Conservation (phyloP, 2,329 filamentous ascomycete genomes). For the Aspergillus udagawae region DNA sequence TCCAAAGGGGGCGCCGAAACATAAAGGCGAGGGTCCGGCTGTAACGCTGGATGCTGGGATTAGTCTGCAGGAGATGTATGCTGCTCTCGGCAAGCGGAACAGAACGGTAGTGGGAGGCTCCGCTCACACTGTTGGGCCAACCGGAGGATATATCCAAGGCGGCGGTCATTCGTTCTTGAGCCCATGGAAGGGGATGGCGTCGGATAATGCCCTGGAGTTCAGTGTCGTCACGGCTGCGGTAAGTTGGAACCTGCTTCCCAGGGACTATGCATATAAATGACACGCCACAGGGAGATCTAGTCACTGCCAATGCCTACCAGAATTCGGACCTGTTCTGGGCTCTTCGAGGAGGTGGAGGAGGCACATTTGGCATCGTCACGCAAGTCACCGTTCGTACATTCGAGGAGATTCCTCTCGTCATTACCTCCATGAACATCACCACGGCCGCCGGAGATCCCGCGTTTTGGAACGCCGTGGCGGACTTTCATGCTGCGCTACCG, state of each 20-base stretch:
- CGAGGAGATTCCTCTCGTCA: constrained; percentile 32
- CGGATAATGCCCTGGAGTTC: constrained; percentile 49
- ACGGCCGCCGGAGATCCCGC: constrained; percentile 9
- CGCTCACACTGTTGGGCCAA: constrained; percentile 14
- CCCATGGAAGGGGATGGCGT: constrained; percentile 47
- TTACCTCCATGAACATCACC: constrained; percentile 21
- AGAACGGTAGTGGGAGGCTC: constrained; percentile 5
- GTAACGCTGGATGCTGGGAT: constrained; percentile 10
- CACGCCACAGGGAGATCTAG: constrained; percentile 32
- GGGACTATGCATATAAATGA: background rate
- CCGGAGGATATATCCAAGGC: constrained; percentile 37
- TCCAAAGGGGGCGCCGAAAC: background rate
- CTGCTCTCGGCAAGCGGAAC: background rate
- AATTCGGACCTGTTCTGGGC: constrained; percentile 44
- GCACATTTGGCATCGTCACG: constrained; percentile 13
- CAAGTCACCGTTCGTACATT: constrained; percentile 43
- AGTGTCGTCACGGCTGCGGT: constrained; percentile 46
- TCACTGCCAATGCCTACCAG: constrained; percentile 41
- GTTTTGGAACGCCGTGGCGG: constrained; percentile 21
- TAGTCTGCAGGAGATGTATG: constrained; percentile 5
- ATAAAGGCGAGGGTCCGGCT: background rate
- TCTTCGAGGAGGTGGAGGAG: constrained; percentile 42
- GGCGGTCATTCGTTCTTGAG: constrained; percentile 45
- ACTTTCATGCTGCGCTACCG: constrained; percentile 39
- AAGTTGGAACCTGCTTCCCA: background rate